Evolutionary conservation across 2,329 filamentous ascomycete species (phyloP), one percentile per base, ranked within the genome.

Genomic region (Bipolaris victoriae): DNA sequence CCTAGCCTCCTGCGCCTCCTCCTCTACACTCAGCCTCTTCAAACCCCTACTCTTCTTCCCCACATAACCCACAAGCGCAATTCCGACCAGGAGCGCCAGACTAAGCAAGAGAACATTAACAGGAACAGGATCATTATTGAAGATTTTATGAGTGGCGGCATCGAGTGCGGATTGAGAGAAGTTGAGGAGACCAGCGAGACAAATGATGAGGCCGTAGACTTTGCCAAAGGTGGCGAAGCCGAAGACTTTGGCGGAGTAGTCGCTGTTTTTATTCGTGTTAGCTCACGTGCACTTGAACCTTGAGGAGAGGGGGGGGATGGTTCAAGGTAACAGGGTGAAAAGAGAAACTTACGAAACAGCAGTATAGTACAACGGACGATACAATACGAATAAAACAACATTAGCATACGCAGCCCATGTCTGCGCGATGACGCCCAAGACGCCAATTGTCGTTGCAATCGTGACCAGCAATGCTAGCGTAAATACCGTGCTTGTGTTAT

Each of bases 201-300:
- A 96, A 66, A 97, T 96, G 64, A 96, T 90, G 18, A 93, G 83
- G 10, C 92, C 92, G 76, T 97, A 97, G n/a, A 97, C 92, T 55
- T 91, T 96, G 44, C 92, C 93, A 66, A 97, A 97, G 0, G 92
- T 96, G 59, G 88, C 75, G 78, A 96, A 96, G 15, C 92, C 92
- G 73, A 97, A 97, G 35, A 97, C 92, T 78, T 96, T 96, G 59
- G 91, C 92, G 18, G 87, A 86, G 75, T 96, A 96, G 78, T 97
- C 22, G 22, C 22, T 24, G 22, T 5, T 16, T 16, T 16, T 16
- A 16, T 16, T 16, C 16, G 16, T 16, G 16, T 16, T 16, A 16
- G 16, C 16, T 16, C 16, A 16, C 16, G 16, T 16, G 16, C 16
- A 20, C 20, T 20, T 20, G 20, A 2, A 20, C 20, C 20, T 20